These are phyloP conservation scores for Mortierella sp. DNA, from an alignment of 371 early-diverging fungal genomes.

Conservation along the genomic window DNA sequence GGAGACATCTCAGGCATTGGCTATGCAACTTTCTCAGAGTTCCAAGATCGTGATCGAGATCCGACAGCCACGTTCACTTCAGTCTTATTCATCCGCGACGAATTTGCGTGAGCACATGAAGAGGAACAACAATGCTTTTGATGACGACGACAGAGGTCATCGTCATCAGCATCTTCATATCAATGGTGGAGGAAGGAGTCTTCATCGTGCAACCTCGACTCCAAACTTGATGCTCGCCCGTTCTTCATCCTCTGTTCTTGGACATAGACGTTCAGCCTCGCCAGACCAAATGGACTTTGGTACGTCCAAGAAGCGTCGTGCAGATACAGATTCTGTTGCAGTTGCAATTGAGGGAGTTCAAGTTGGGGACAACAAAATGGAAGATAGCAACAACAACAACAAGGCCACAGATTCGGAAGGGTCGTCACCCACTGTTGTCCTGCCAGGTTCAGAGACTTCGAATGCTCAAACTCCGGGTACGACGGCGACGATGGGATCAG, in stretches of 20 bases:
- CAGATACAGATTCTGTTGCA: slow-evolving; percentile 4
- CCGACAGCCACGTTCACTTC: slow-evolving; percentile 8
- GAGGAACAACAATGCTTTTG: neutral
- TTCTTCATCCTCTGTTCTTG: slow-evolving; percentile 9
- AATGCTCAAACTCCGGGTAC: no score
- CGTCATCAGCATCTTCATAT: neutral
- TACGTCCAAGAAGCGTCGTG: slow-evolving; percentile 24
- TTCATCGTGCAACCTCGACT: slow-evolving; percentile 7
- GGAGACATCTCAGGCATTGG: slow-evolving; percentile 18
- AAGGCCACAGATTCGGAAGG: no score
- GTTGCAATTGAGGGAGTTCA: neutral
- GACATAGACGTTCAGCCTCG: slow-evolving; percentile 13
- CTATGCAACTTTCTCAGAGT: slow-evolving; percentile 20
- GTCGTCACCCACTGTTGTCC: no score
- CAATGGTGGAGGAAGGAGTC: neutral
- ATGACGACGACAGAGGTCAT: no score
- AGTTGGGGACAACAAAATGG: neutral
- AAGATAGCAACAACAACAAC: neutral
- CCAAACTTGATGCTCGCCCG: slow-evolving; percentile 17
- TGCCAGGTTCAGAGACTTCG: no score
- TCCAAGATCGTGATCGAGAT: slow-evolving; percentile 40
- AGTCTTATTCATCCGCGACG: slow-evolving; percentile 13
- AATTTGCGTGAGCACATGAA: slow-evolving; percentile 1
- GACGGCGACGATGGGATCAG: no score
- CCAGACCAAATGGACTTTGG: slow-evolving; percentile 7